These are phyloP conservation scores for Saururus chinensis DNA, from an alignment of 164 flowering plant genomes.

Conservation along the genomic window DNA sequence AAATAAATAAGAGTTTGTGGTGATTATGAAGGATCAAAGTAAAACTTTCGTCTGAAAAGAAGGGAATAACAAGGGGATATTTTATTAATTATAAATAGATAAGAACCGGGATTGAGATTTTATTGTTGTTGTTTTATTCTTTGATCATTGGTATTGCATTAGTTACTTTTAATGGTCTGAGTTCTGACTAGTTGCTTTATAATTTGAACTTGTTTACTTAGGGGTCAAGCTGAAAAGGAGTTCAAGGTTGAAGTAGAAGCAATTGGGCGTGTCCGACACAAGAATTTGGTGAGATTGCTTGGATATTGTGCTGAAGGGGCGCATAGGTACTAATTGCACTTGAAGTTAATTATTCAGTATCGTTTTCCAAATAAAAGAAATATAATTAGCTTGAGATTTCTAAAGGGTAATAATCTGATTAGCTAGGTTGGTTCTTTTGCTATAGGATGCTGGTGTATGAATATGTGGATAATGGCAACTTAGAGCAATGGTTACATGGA, in stretches of 20 bases:
- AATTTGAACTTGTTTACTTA: slow-evolving; percentile 7
- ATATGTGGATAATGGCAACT: slow-evolving; percentile 74
- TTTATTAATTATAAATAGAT: too few relatives aligned
- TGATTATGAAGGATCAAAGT: too few relatives aligned
- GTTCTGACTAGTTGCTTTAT: neutral
- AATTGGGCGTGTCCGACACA: slow-evolving; percentile 83
- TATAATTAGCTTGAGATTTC: neutral
- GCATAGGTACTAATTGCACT: slow-evolving; percentile 44
- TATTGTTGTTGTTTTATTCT: too few relatives aligned
- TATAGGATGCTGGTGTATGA: slow-evolving; percentile 83
- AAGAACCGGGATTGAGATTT: too few relatives aligned
- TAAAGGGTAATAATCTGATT: neutral
- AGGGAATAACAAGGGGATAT: too few relatives aligned
- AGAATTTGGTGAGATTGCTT: slow-evolving; percentile 79
- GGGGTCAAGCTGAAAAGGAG: slow-evolving; percentile 84
- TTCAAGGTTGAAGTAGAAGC: slow-evolving; percentile 84
- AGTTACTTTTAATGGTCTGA: neutral
- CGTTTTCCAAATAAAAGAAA: neutral
- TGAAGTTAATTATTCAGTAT: neutral
- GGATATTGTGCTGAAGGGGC: slow-evolving; percentile 96
- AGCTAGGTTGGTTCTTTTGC: slow-evolving; percentile 2
- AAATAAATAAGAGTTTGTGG: too few relatives aligned
- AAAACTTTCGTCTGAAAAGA: too few relatives aligned
- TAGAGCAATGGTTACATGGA: slow-evolving; percentile 89
- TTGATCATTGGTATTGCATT: too few relatives aligned